A percentile compares a stretch with the other conserved stretches of the same genome.
phyloP scores from a whole-genome alignment of 768 basidiomycete genomes.

The Boletus rufocinnamomeus region DNA sequence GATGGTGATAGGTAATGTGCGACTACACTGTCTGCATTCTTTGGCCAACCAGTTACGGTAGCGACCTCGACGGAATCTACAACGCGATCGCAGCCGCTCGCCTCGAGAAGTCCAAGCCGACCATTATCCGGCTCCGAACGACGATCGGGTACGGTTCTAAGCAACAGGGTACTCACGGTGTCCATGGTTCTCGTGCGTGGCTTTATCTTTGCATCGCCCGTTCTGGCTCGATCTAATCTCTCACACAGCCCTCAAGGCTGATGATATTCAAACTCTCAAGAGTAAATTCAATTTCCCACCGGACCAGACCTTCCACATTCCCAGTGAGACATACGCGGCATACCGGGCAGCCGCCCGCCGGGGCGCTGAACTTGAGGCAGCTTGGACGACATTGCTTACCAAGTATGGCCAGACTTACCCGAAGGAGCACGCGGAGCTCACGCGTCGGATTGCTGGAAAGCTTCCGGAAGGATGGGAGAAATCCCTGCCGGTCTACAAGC shows the following conservation, averaged over 20 bases:
- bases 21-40: background rate
- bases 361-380: slow-evolving; percentile 70
- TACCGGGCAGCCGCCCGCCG: slow-evolving; percentile 69
- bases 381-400: slow-evolving; percentile 72
- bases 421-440: slow-evolving; percentile 81
- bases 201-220: background rate
- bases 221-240: slow-evolving; percentile 7
- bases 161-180: slow-evolving; percentile 90
- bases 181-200: slow-evolving; percentile 87
- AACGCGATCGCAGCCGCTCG: slow-evolving; percentile 78
- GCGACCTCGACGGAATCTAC: slow-evolving; percentile 77
- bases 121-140: slow-evolving; percentile 82
- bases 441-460: slow-evolving; percentile 78
- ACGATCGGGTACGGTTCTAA: slow-evolving; percentile 95
- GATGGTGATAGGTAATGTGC: slow-evolving; percentile 69
- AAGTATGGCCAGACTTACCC: slow-evolving; percentile 80
- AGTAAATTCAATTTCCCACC: slow-evolving; percentile 80
- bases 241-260: slow-evolving; percentile 79
- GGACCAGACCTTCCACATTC: slow-evolving; percentile 76
- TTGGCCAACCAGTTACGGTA: slow-evolving; percentile 32
- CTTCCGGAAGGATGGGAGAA: slow-evolving; percentile 89
- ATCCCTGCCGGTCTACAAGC: slow-evolving; percentile 81
- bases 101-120: slow-evolving; percentile 78
- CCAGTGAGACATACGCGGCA: slow-evolving; percentile 65
- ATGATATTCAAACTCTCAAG: slow-evolving; percentile 85